Conservation (phyloP, 2,329 filamentous ascomycete genomes). For the Fusarium duplospermum region DNA sequence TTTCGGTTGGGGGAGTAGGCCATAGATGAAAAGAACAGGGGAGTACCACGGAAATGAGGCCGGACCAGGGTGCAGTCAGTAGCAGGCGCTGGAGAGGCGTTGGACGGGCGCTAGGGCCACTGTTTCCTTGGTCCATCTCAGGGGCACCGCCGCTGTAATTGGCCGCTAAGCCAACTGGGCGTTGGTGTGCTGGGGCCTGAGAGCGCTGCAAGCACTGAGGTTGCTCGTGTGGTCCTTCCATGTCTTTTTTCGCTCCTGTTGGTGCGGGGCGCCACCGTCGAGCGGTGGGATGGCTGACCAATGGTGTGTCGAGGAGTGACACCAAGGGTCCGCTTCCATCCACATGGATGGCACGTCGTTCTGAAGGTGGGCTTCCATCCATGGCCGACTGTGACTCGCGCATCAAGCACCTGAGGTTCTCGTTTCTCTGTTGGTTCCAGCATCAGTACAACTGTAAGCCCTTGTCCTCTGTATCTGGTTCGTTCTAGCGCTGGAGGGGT, state of each 20-base stretch:
- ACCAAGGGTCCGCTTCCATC: conserved; percentile 9
- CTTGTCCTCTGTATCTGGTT: conserved; percentile 26
- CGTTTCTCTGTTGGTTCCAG: conserved; percentile 21
- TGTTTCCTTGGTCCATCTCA: conserved; percentile 34
- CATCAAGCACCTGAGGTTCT: conserved; percentile 15
- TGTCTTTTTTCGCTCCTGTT: conserved; percentile 16
- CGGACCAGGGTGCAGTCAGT: conserved; percentile 21
- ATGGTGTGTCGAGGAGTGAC: not conserved
- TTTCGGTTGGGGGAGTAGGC: conserved; percentile 34
- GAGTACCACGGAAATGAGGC: conserved; percentile 41
- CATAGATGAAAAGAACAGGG: conserved; percentile 32
- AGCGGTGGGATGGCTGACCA: conserved; percentile 19
- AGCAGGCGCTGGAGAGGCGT: conserved; percentile 28
- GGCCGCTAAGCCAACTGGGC: conserved; percentile 27
- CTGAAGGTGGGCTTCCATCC: conserved; percentile 2
- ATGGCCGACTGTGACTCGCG: conserved; percentile 13
- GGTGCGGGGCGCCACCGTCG: conserved; percentile 34
- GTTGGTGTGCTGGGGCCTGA: conserved; percentile 17
- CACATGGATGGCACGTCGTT: conserved; percentile 16
- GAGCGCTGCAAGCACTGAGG: conserved; percentile 3
- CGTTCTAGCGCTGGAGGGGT: conserved; percentile 16
- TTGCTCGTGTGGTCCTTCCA: not conserved
- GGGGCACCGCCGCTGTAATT: conserved; percentile 40
- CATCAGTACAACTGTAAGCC: not conserved
- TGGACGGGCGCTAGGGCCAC: conserved; percentile 29